Base-by-base conservation (phyloP, 1,139 yeast species). In the Yamadazyma friedrichii region DNA sequence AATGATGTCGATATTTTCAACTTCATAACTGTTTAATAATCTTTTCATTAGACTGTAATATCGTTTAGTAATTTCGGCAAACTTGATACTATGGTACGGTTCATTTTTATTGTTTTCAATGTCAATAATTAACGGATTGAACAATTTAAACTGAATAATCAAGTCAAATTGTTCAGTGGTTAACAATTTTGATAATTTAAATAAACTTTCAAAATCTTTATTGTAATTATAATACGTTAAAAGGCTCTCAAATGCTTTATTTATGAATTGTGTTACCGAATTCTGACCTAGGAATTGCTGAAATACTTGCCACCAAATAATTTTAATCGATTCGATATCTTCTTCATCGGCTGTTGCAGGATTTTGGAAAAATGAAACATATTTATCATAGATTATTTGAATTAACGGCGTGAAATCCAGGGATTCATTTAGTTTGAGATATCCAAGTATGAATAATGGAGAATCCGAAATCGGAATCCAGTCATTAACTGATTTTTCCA, bases 121-220 rank as follows among this genome's bases (percentile, higher is more conserved):
- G 40, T 64, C 59, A 54, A 11, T n/a, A 1, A 43, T 37, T 16
- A 45, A 27, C 1, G 63, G 65, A 45, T 68, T 69, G 43, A 67
- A 63, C 9, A 65, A 24, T 12, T 47, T 51, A 40, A 65, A 65
- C 42, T 67, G 70, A n/a, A 64, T 29, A 3, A 47, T 26, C 17
- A 45, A 4, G 12, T 49, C 50, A 25, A 34, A 33, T 29, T 48
- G 49, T 4, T 28, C 34, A 6, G 17, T 13, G 2, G 37, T 27
- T 11, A 45, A 15, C 3, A 45, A 4, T 15, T 29, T 24, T 6
- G 30, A 24, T n/a, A 35, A 25, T 15, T n/a, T 28, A 16, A 36
- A 27, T 16, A 25, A 12, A 6, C n/a, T 30, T 17, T 36, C 31
- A 9, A 38, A 25, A 25, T 36, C 31, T 17, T 25, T 24, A 13